Evolutionary conservation across 148 eudicot species (phyloP), one percentile per base, ranked within the genome.

Genomic region (Silene latifolia): DNA sequence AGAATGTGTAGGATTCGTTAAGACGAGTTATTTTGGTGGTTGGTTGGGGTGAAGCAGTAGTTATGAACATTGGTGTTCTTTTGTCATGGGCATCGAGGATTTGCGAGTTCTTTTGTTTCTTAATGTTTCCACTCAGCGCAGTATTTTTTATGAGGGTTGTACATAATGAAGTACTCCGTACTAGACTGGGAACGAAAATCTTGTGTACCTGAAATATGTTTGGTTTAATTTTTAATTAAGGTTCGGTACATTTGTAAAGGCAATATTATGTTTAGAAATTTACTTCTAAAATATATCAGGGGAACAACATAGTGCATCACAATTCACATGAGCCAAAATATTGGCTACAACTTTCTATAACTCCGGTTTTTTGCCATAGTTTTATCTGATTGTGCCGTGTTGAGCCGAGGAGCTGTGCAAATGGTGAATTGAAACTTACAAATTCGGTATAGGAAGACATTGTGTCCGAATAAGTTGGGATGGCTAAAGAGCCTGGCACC

Each of bases 1-100:
- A 48, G 67, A 76, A 71, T 25, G 46, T 67, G 7, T 42, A 23
- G 24, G 24, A 25, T 20, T 65, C 9, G 13, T 56, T 24, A 23
- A 29, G 67, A 57, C 2, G 66, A 12, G 61, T 65, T 57, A 25
- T 46, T 71, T 57, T 65, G 76, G 72, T 18, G 76, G 56, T 63
- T 5, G 75, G 61, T 44, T 32, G 20, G 75, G 14, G 24, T 56
- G 12, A 9, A 66, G 68, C 59, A 66, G 23, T 35, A 17, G 51
- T 53, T 32, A 72, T 19, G 1, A 64, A n/a, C n/a, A n/a, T n/a
- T 65, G 69, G 17, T 63, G 57, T 66, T n/a, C n/a, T n/a, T n/a
- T 80, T 76, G 76, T 24, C 60, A 35, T 18, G 56, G 59, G 23
- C 39, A 29, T 69, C 47, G 27, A 48, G 51, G 69, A 71, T 71